phyloP scores from a whole-genome alignment of 2,329 filamentous ascomycete genomes.

The Pseudomassariella vexata region DNA sequence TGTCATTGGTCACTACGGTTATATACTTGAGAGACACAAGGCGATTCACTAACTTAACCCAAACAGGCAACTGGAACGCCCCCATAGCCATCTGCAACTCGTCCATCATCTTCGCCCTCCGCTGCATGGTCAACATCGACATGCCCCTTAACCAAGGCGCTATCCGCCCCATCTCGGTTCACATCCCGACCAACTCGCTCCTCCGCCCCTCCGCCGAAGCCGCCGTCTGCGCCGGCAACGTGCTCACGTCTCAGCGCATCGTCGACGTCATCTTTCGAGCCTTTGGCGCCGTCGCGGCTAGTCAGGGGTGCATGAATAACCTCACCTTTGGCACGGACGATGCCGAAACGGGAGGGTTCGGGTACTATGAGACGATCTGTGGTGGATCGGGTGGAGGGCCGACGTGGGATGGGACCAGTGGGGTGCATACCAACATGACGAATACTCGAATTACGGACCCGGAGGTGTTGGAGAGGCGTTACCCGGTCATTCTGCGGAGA shows the following conservation, averaged over 20 bases:
- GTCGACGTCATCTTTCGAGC: slow-evolving; percentile 23
- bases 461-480: slow-evolving; percentile 25
- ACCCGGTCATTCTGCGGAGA: slow-evolving; percentile 7
- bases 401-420: slow-evolving; percentile 22
- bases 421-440: slow-evolving; percentile 28
- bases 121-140: slow-evolving; percentile 19
- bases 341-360: slow-evolving; percentile 20
- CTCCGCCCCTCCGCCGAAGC: slow-evolving; percentile 21
- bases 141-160: slow-evolving; percentile 27
- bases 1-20: not conserved
- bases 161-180: slow-evolving; percentile 18
- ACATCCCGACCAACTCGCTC: slow-evolving; percentile 18
- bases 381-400: slow-evolving; percentile 27
- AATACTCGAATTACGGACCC: slow-evolving; percentile 29
- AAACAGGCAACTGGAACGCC: slow-evolving; percentile 25
- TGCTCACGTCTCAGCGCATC: slow-evolving; percentile 21
- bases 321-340: slow-evolving; percentile 19
- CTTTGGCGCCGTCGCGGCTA: slow-evolving; percentile 18
- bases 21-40: not conserved
- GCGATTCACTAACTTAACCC: too few species aligned
- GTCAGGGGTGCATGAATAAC: slow-evolving; percentile 22
- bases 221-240: slow-evolving; percentile 20
- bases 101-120: slow-evolving; percentile 24
- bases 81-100: slow-evolving; percentile 29
- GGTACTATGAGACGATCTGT: slow-evolving; percentile 27